Percentiles rank a stretch among this genome's conserved stretches.
Evolutionary conservation across 2,329 filamentous ascomycete genomes (phyloP).

Genomic region (Ophiocordyceps camponoti-floridani): DNA sequence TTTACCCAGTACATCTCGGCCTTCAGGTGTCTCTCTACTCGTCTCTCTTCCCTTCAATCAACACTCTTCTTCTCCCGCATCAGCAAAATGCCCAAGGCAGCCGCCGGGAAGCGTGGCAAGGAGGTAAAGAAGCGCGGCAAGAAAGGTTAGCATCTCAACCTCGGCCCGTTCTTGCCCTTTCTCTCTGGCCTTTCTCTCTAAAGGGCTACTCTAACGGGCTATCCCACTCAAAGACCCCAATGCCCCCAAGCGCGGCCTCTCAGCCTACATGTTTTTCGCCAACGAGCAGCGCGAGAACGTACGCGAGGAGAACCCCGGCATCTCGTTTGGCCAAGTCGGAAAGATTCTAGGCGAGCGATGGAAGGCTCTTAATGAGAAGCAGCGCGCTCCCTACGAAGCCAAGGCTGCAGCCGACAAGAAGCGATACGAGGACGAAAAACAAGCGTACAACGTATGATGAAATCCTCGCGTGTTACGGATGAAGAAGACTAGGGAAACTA

Average conservation of each 20-base stretch:
- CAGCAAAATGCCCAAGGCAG: slow-evolving; percentile 40
- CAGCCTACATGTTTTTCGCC: slow-evolving; percentile 99
- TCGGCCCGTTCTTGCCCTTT: too few species aligned
- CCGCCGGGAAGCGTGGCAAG: slow-evolving; percentile 34
- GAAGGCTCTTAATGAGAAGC: slow-evolving; percentile 91
- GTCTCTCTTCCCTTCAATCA: background rate
- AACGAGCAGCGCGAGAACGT: slow-evolving; percentile 98
- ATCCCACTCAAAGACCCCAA: slow-evolving; percentile 54
- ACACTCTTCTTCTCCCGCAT: slow-evolving; percentile 5
- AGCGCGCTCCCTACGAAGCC: slow-evolving; percentile 84
- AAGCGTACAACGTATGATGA: slow-evolving; percentile 58
- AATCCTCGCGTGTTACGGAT: background rate
- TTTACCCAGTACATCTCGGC: background rate
- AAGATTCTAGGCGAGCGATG: slow-evolving; percentile 97
- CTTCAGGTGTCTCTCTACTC: background rate
- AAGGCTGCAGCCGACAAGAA: slow-evolving; percentile 98
- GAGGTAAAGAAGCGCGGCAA: slow-evolving; percentile 36
- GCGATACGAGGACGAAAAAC: slow-evolving; percentile 97
- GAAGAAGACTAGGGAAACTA: slow-evolving; percentile 1
- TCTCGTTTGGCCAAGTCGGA: slow-evolving; percentile 96
- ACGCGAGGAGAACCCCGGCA: slow-evolving; percentile 93
- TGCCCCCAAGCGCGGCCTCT: slow-evolving; percentile 96
- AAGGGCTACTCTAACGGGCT: too few species aligned
- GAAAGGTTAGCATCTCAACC: slow-evolving; percentile 30
- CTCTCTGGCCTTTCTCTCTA: too few species aligned